phyloP scores from a whole-genome alignment of 352 stramenopile species.

The Phytopythium vexans region DNA sequence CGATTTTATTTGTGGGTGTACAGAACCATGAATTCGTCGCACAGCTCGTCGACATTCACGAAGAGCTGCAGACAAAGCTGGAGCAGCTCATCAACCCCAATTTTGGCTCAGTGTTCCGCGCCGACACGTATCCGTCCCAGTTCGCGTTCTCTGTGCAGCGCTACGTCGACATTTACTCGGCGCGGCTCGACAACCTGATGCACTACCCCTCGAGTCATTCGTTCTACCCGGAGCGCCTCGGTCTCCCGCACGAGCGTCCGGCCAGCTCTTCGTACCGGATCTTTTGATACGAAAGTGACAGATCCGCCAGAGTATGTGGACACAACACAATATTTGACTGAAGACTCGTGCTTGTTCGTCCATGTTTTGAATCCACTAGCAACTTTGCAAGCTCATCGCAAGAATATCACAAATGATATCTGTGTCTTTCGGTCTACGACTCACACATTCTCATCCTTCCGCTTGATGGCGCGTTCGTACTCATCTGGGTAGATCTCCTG shows the following conservation, averaged over 20 bases:
- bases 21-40: slow-evolving; percentile 62
- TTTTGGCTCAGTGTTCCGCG: slow-evolving; percentile 87
- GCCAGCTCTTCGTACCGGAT: too few species aligned
- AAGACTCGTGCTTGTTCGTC: too few species aligned
- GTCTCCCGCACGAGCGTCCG: slow-evolving; percentile 51
- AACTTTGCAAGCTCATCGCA: too few species aligned
- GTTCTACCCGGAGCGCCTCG: slow-evolving; percentile 79
- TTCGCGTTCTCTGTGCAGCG: slow-evolving; percentile 86
- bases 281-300: background rate
- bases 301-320: background rate
- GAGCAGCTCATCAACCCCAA: slow-evolving; percentile 82
- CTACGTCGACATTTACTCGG: slow-evolving; percentile 89
- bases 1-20: slow-evolving; percentile 9
- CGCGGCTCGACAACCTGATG: slow-evolving; percentile 77
- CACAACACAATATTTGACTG: too few species aligned
- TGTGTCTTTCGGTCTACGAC: too few species aligned
- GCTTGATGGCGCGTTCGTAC: slow-evolving; percentile 39
- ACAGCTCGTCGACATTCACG: slow-evolving; percentile 57
- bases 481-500: slow-evolving; percentile 51
- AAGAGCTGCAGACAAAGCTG: slow-evolving; percentile 64
- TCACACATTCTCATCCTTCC: slow-evolving; percentile 22
- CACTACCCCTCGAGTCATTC: slow-evolving; percentile 81
- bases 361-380: too few species aligned
- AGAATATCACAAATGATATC: too few species aligned
- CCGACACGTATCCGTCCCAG: slow-evolving; percentile 77